phyloP scores from a whole-genome alignment of 352 stramenopile species.

The Phytophthora pistaciae region DNA sequence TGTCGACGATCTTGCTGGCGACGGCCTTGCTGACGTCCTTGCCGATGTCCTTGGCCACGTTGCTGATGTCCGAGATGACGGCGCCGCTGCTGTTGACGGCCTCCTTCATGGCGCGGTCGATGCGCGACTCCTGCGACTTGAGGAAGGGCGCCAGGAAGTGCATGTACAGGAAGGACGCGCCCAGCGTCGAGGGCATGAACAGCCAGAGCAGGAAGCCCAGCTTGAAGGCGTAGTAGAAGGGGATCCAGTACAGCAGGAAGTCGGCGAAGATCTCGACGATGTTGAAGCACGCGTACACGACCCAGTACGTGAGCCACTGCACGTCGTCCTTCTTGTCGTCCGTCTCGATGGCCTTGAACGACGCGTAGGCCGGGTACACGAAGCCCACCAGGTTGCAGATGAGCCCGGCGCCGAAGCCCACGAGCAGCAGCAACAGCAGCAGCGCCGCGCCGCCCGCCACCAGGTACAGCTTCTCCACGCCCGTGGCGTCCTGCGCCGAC shows the following conservation, averaged over 20 bases:
- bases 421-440: conserved; percentile 80
- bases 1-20: conserved; percentile 81
- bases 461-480: conserved; percentile 92
- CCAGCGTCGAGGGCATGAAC: conserved; percentile 97
- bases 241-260: conserved; percentile 97
- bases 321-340: conserved; percentile 85
- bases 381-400: conserved; percentile 90
- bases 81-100: conserved; percentile 75
- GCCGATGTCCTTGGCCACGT: conserved; percentile 79
- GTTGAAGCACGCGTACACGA: conserved; percentile 98
- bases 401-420: conserved; percentile 87
- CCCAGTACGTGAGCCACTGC: conserved; percentile 98
- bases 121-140: conserved; percentile 83
- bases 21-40: conserved; percentile 82
- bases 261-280: conserved; percentile 97
- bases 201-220: conserved; percentile 97
- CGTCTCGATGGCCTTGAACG: conserved; percentile 89
- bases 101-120: conserved; percentile 89
- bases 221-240: conserved; percentile 99
- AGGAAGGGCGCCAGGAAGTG: conserved; percentile 93
- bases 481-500: conserved; percentile 81
- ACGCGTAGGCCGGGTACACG: conserved; percentile 84
- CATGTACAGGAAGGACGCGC: conserved; percentile 96
- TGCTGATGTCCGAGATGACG: conserved; percentile 84
- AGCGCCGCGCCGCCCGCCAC: conserved; percentile 66